Conservation (phyloP, 768 basidiomycete species). For the Steccherinum ochraceum region DNA sequence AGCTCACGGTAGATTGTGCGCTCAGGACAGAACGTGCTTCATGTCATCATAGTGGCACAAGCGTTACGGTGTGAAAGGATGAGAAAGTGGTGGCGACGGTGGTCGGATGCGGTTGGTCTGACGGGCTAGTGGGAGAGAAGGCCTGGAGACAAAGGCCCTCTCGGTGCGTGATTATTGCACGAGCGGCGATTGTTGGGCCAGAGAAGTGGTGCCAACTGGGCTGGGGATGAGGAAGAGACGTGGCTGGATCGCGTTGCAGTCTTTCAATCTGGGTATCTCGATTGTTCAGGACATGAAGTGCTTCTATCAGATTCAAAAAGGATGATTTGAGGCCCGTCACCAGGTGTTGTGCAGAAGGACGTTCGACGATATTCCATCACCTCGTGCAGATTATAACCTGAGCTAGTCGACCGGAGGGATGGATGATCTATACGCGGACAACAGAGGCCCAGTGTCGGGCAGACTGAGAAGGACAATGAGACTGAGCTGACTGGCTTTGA, state of each 20-base stretch:
- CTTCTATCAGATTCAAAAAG: slow-evolving; percentile 22
- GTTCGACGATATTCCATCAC: background rate
- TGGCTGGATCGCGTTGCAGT: background rate
- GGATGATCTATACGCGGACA: background rate
- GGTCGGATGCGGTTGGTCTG: background rate
- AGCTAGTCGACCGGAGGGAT: background rate
- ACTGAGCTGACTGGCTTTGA: no score
- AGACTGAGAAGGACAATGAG: no score
- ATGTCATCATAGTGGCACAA: background rate
- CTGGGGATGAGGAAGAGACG: no score
- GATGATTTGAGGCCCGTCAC: background rate
- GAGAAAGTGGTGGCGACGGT: background rate
- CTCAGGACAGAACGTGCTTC: background rate
- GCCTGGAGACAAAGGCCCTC: background rate
- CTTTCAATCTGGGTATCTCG: slow-evolving; percentile 4
- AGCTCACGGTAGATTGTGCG: background rate
- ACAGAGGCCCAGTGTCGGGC: background rate
- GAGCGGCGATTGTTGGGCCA: background rate
- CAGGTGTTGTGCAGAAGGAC: background rate
- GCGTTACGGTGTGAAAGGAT: background rate
- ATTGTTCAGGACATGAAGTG: slow-evolving; percentile 15
- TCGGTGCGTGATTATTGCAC: no score
- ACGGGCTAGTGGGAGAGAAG: no score
- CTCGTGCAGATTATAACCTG: slow-evolving; percentile 4
- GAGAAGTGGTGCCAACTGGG: background rate